Base-by-base conservation (phyloP, 2,329 filamentous ascomycete species). In the Nothophoma quercina region DNA sequence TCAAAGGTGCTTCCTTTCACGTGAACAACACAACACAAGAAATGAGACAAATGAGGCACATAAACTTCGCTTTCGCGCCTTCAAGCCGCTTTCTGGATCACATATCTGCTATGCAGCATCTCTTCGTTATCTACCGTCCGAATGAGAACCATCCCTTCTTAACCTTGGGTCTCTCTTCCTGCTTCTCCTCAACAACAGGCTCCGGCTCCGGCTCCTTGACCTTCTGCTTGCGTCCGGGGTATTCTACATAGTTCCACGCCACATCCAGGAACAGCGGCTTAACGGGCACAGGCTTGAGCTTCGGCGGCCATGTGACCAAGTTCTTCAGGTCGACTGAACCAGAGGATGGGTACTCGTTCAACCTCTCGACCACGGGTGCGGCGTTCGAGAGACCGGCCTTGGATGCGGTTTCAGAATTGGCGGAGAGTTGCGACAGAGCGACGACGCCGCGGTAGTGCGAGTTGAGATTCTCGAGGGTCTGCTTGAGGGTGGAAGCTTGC, bases 251-350 rank as follows among this genome's bases (percentile, higher is more conserved):
- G 72, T 98, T 98, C 90, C 91, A 99, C 8, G 95, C 95, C 7
- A 96, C 88, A 70, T 99, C 95, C 53, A 98, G 85, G 81, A 98
- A 98, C 26, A 98, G 82, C 22, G 95, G 95, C 79, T 99, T 99
- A 44, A 96, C 88, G 0, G 95, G 92, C 30, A 98, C 86, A 1
- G 89, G 83, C 56, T 90, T 86, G 61, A 97, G 78, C 69, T 87
- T 89, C 1, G 93, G 93, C 10, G 95, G 95, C 73, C 93, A 97
- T 4, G 87, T 84, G 38, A 98, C 93, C 21, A 99, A 78, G 62
- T 93, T 93, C 33, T 81, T 81, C 21, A 97, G 80, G 70, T 96
- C 87, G 8, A 91, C 84, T 9, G 71, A 65, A 25, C 84, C 85
- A 21, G 83, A 84, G 4, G 81, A 76, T 1, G 91, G 89, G 70